Evolutionary conservation across 2,329 filamentous ascomycete genomes (phyloP), one percentile per base, ranked within the genome.

Genomic region (Cordyceps cicadae): DNA sequence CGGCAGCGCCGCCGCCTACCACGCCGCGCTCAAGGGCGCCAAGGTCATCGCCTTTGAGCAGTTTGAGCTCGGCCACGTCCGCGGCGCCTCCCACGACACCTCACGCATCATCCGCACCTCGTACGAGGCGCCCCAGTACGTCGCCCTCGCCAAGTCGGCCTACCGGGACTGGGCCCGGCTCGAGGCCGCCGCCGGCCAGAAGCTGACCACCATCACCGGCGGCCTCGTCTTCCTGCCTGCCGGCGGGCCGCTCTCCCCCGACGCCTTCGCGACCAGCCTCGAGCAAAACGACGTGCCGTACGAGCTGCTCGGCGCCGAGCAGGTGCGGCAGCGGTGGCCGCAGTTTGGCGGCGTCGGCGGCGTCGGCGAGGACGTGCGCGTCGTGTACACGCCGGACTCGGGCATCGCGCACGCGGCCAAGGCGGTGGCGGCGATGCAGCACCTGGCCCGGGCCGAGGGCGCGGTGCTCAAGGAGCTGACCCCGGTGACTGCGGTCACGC

Each of bases 71-170:
- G 67, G 67, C 0, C 63, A 68, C 12, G 60, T 68, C 3, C 64
- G 63, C 17, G 67, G 67, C 21, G 66, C 67, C 1, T 68, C 67
- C 0, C 64, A 67, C 43, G 67, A 68, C n/a, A 68, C 67, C 0
- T 68, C 67, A 0, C 64, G 67, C 1, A 69, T 68, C 3, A 60
- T 68, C 8, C 63, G 67, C 12, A 68, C 64, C 0, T 68, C 67
- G 0, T 67, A 68, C 8, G 63, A 64, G 1, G 58, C 64, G 2
- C 64, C 67, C 4, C 63, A 69, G 17, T 67, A 69, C 12, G 67
- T 68, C 0, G 62, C 66, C 0, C 64, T 69, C 3, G 67, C 67
- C 0, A 61, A 63, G 6, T 62, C 64, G 0, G 67, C 67, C 9
- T 68, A 69, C 39, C 63, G 64, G 19, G 67, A 68, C 37, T 68